Conservation (phyloP, 2,329 filamentous ascomycete genomes). For the Xylaria sp. region DNA sequence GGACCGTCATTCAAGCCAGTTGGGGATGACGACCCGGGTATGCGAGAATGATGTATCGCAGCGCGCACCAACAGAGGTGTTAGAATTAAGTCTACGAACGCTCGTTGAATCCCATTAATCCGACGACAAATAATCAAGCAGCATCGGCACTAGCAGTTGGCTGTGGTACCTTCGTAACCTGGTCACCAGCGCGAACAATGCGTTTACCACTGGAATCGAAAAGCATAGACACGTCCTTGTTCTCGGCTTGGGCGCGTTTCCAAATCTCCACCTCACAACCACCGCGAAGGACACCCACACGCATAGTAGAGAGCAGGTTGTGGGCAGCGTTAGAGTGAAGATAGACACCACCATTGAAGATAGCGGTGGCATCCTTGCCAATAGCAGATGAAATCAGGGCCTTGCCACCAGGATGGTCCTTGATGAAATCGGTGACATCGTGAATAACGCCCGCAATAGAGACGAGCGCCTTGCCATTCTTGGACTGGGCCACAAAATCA, state of each 20-base stretch:
- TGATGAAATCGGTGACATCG: constrained; percentile 69
- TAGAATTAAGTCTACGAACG: neutral
- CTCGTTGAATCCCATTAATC: neutral
- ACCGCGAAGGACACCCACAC: constrained; percentile 69
- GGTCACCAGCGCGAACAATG: constrained; percentile 75
- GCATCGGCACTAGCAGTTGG: constrained; percentile 75
- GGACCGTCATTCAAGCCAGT: neutral
- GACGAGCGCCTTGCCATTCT: constrained; percentile 66
- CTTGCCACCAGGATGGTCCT: constrained; percentile 70
- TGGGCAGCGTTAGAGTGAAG: constrained; percentile 71
- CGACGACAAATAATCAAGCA: constrained; percentile 51
- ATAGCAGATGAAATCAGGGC: constrained; percentile 69
- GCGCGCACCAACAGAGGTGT: neutral
- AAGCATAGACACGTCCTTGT: constrained; percentile 69
- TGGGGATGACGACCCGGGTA: neutral
- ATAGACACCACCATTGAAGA: constrained; percentile 74
- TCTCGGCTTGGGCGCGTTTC: constrained; percentile 70
- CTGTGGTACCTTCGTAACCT: constrained; percentile 75
- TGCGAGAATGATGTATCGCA: neutral
- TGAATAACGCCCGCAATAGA: constrained; percentile 69
- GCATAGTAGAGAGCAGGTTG: constrained; percentile 71
- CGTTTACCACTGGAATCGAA: constrained; percentile 73
- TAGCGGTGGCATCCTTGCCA: constrained; percentile 71
- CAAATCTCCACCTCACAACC: constrained; percentile 73
- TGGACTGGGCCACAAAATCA: constrained; percentile 67